phyloP scores from a whole-genome alignment of 192 early-diverging fungal species.

The Piromyces sp. region DNA sequence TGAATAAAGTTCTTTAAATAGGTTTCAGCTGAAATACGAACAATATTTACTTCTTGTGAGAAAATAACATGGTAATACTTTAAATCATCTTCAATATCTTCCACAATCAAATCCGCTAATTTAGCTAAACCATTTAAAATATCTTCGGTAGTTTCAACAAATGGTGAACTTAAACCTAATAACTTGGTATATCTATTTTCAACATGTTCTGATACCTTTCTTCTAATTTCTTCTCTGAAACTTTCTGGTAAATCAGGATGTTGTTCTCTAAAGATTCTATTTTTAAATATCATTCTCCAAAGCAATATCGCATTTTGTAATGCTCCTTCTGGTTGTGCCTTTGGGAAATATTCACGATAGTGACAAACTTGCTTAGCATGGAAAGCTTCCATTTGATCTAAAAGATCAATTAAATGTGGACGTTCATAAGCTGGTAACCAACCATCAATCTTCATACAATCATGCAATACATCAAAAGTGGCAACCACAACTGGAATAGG shows the following conservation, averaged over 20 bases:
- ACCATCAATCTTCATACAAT: conserved; percentile 13
- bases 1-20: conserved; percentile 27
- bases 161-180: conserved; percentile 20
- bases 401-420: conserved; percentile 16
- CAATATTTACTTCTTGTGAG: conserved; percentile 25
- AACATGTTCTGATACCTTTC: conserved; percentile 14
- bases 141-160: conserved; percentile 28
- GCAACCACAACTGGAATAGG: conserved; percentile 18
- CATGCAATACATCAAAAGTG: conserved; percentile 20
- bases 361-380: conserved; percentile 25
- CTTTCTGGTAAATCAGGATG: conserved; percentile 19
- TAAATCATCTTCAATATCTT: conserved; percentile 30
- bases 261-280: conserved; percentile 17
- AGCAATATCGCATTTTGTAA: conserved; percentile 28
- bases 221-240: conserved; percentile 21
- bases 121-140: conserved; percentile 21
- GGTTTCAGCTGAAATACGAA: conserved; percentile 20
- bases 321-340: conserved; percentile 24
- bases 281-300: conserved; percentile 29
- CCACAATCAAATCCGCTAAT: conserved; percentile 24
- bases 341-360: conserved; percentile 36
- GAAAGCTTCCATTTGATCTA: conserved; percentile 26
- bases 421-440: conserved; percentile 18
- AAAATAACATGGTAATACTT: conserved; percentile 29
- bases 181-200: conserved; percentile 21